Evolutionary conservation across 2,329 filamentous ascomycete species (phyloP), one percentile per base, ranked within the genome.

Genomic region (Stemphylium lycopersici): DNA sequence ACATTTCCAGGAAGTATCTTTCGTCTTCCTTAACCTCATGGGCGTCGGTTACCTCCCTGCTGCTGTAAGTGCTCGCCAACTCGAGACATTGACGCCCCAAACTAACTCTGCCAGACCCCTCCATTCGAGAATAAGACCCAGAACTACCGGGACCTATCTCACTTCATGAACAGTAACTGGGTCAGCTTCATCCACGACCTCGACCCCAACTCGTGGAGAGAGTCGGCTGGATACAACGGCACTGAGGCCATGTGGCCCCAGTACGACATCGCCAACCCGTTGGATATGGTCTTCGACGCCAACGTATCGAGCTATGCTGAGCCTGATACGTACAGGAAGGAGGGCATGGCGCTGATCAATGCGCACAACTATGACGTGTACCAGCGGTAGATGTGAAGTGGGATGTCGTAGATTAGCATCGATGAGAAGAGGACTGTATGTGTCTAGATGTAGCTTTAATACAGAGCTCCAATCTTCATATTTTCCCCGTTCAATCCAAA

Each of bases 1-100:
- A 0, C 85, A 87, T 67, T 87, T 86, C 67, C 77, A 80, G 57
- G 79, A 82, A 64, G 76, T 81, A 0, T 67, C 76, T 0, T 81
- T 79, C 46, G 79, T 81, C 4, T 81, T 81, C 63, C 65, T 78
- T 62, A 81, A 81, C 62, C 67, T 74, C 4, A 18, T 71, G 2
- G 78, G 79, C 15, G 61, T 76, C 2, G 79, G 79, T 0, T 81
- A 80, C 55, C 37, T 47, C 3, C 75, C 71, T 39, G 65, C 67
- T 18, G 58, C 63, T n/a, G 62, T 66, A 6, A 38, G 48, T 38
- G 13, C 20, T 7, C 26, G 7, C 5, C 18, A 26, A n/a, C 6
- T 13, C 20, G 2, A n/a, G 4, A 33, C 31, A 12, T 22, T 7
- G 7, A 37, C 4, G 3, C 1, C 8, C 13, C 12, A 29, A 22